phyloP scores from a whole-genome alignment of 331 rosid genomes.

The Erythrophleum ivorense region DNA sequence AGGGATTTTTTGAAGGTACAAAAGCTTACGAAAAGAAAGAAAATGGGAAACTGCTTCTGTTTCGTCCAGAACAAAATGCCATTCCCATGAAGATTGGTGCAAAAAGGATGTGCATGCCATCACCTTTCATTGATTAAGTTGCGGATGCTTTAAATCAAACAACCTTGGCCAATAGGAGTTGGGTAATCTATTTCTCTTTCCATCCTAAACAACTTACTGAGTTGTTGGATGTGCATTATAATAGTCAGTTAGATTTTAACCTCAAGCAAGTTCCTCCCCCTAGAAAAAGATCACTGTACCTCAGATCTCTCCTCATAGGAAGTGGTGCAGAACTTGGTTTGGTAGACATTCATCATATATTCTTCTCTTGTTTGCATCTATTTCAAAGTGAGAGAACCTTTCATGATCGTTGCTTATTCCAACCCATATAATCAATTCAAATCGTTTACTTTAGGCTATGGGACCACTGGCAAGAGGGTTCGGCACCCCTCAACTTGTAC shows the following conservation, averaged over 20 bases:
- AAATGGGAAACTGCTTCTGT: conserved; percentile 68
- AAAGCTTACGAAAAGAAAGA: conserved; percentile 73
- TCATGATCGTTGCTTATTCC: neutral
- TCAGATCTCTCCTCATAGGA: conserved; percentile 87
- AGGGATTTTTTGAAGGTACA: conserved; percentile 89
- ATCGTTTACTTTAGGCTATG: neutral
- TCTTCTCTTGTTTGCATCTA: conserved; percentile 94
- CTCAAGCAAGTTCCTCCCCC: conserved; percentile 75
- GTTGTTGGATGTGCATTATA: too few species aligned
- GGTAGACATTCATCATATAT: conserved; percentile 1
- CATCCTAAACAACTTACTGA: too few species aligned
- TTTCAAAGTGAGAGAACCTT: conserved; percentile 49
- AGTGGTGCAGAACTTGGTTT: conserved; percentile 50
- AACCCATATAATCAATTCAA: neutral
- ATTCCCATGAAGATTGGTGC: conserved; percentile 78
- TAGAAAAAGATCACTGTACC: conserved; percentile 77
- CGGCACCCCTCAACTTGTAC: conserved; percentile 68
- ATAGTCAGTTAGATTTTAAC: neutral
- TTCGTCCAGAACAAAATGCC: conserved; percentile 83
- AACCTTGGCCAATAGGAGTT: neutral
- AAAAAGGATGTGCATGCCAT: conserved; percentile 85
- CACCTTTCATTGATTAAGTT: conserved; percentile 72
- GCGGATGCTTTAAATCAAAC: conserved; percentile 15
- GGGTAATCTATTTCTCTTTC: neutral
- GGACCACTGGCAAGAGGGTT: conserved; percentile 60